Evolutionary conservation across 768 basidiomycete species (phyloP), one percentile per base, ranked within the genome.

Genomic region (Boletus pseudo-olivaceus): DNA sequence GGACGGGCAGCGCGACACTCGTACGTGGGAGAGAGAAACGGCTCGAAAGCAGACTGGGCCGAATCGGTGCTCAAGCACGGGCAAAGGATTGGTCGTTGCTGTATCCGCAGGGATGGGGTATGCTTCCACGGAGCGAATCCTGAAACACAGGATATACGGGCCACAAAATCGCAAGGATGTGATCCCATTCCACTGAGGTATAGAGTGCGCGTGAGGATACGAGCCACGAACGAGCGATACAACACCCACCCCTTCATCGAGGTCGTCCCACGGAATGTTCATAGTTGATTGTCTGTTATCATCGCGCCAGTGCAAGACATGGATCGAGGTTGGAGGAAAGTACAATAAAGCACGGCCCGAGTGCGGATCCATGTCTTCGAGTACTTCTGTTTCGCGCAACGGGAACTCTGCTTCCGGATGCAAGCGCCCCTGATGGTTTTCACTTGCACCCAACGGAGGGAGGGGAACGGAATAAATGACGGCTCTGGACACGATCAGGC

Each of bases 131-230:
- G 82, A 76, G 6, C 77, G 78, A 1, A 75, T 68, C 53, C 77
- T 81, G 61, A 84, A 75, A 23, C 79, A 73, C 26, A 85, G 66
- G n/a, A 85, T 59, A 49, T 80, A 78, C 0, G 73, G 68, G 3
- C 78, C 81, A 37, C 80, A 70, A 38, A 84, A 72, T 17, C 70
- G 73, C 17, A 80, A 55, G 9, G 71, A 74, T 1, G 80, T 65
- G 9, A 83, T 70, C 1, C 71, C 72, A 35, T 72, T 76, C 72
- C 73, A 76, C 75, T 76, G 34, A 17, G 3, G 26, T 39, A 37
- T 15, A 7, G n/a, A 7, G 15, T 20, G 42, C 7, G 30, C 15
- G 23, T 54, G 7, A 54, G 42, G 40, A 47, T 27, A 47, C 0
- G 27, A 37, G 49, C 26, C 10, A 52, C 17, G 11, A 45, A 12